Evolutionary conservation across 2,329 filamentous ascomycete genomes (phyloP).

Genomic region (Monilinia aucupariae): DNA sequence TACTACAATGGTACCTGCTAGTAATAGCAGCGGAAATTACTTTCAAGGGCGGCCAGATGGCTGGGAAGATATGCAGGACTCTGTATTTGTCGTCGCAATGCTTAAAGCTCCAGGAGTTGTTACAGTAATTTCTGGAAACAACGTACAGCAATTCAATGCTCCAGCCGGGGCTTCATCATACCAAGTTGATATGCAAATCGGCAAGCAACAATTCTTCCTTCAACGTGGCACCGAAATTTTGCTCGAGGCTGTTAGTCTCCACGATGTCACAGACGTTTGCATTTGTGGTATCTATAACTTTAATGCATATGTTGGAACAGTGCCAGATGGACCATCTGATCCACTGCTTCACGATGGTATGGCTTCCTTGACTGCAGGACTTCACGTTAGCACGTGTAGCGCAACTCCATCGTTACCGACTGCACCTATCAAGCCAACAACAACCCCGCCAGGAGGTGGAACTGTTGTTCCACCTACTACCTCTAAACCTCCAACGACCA

Average conservation of each 20-base stretch:
- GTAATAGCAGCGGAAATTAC: slow-evolving; percentile 23
- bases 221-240: slow-evolving; percentile 18
- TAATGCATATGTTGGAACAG: slow-evolving; percentile 28
- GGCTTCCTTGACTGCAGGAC: slow-evolving; percentile 31
- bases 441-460: slow-evolving; percentile 16
- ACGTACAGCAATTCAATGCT: slow-evolving; percentile 22
- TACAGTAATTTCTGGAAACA: slow-evolving; percentile 31
- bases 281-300: slow-evolving; percentile 28
- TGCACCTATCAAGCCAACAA: slow-evolving; percentile 25
- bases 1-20: slow-evolving; percentile 32
- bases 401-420: slow-evolving; percentile 35
- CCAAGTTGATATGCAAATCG: slow-evolving; percentile 24
- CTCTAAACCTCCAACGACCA: slow-evolving; percentile 6
- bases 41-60: slow-evolving; percentile 28
- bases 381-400: slow-evolving; percentile 34
- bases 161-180: slow-evolving; percentile 24
- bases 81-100: slow-evolving; percentile 29
- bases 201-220: slow-evolving; percentile 24
- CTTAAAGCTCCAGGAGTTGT: slow-evolving; percentile 31
- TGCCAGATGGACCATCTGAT: slow-evolving; percentile 24
- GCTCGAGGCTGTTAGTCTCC: slow-evolving; percentile 21
- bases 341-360: slow-evolving; percentile 30
- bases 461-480: slow-evolving; percentile 14
- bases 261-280: slow-evolving; percentile 23
- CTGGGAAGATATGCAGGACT: slow-evolving; percentile 33